phyloP scores from a whole-genome alignment of 208 protist genomes.

The Acanthamoeba divionensis region DNA sequence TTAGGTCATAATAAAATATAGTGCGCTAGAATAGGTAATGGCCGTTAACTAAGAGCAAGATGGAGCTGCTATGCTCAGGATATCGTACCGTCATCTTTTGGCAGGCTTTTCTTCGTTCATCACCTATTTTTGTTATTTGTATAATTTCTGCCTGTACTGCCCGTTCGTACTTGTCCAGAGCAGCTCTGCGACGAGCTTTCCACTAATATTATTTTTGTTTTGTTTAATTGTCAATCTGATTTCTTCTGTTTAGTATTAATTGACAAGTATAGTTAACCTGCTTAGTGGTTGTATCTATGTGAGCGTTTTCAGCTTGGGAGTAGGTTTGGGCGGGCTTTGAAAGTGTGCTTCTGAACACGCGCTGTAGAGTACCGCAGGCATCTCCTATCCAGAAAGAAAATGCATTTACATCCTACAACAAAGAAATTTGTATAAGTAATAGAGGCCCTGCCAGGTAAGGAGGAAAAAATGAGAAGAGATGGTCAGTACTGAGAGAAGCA shows the following conservation, averaged over 20 bases:
- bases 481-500: background rate
- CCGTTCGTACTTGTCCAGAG: slow-evolving; percentile 14
- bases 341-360: background rate
- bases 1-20: too few relatives aligned
- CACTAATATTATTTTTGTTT: too few relatives aligned
- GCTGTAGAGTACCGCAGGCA: background rate
- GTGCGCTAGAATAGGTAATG: background rate
- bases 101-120: background rate
- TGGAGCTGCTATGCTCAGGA: background rate
- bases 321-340: background rate
- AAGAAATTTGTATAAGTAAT: too few relatives aligned
- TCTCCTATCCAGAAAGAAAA: slow-evolving; percentile 29
- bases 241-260: too few relatives aligned
- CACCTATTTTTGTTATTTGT: background rate
- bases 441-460: too few relatives aligned
- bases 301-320: background rate
- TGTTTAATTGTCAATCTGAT: too few relatives aligned
- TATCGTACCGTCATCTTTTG: background rate
- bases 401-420: background rate
- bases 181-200: background rate
- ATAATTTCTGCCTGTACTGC: slow-evolving; percentile 32
- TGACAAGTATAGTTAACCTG: too few relatives aligned
- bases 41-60: background rate
- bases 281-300: slow-evolving; percentile 15
- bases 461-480: background rate